These are phyloP conservation scores for Picochlorum sp. DNA, from an alignment of 139 green algal species.

Conservation along the genomic window DNA sequence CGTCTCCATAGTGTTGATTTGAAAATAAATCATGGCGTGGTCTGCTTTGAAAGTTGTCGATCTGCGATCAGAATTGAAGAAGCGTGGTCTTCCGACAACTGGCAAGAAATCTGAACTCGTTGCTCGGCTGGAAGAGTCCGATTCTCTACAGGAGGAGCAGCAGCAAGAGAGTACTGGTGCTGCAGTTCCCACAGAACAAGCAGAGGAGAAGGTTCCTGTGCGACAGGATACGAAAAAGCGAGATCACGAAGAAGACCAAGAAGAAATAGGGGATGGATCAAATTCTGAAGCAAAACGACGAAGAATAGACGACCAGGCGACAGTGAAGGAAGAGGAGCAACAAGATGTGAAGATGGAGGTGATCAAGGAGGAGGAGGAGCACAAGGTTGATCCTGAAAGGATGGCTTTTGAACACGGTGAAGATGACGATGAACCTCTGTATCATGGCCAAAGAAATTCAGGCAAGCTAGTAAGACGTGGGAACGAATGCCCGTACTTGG, in stretches of 20 bases:
- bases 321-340: not conserved
- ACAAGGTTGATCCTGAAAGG: not conserved
- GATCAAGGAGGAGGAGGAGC: not conserved
- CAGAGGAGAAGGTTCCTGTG: too few relatives aligned
- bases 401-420: slow-evolving; percentile 6
- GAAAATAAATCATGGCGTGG: too few relatives aligned
- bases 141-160: too few relatives aligned
- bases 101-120: too few relatives aligned
- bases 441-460: slow-evolving; percentile 2
- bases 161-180: too few relatives aligned
- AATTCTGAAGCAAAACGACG: not conserved
- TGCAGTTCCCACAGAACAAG: too few relatives aligned
- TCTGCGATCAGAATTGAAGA: too few relatives aligned
- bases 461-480: slow-evolving; percentile 40
- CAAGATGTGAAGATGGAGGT: slow-evolving; percentile 10
- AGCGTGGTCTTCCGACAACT: too few relatives aligned
- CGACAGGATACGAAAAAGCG: too few relatives aligned
- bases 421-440: slow-evolving; percentile 36
- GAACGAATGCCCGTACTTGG: slow-evolving; percentile 91
- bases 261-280: not conserved
- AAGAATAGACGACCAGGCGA: not conserved
- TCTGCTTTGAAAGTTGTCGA: too few relatives aligned
- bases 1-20: too few relatives aligned
- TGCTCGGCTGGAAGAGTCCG: too few relatives aligned
- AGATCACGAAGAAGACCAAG: not conserved